phyloP scores from a whole-genome alignment of 2,329 filamentous ascomycete species.

The Hymenoscyphus scutula region DNA sequence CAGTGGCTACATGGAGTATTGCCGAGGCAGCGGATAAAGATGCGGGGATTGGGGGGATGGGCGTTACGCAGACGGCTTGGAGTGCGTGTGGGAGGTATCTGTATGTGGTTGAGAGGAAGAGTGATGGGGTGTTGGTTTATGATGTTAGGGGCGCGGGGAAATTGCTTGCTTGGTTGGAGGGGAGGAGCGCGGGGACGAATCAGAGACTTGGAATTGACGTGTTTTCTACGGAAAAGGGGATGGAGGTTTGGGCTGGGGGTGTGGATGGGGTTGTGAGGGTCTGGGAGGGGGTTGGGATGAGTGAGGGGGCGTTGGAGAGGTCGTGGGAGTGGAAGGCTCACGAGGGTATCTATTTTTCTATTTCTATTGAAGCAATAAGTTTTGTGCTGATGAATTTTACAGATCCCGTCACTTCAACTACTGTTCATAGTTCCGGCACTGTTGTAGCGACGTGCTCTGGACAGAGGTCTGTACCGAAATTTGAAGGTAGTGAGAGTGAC shows the following conservation, averaged over 20 bases:
- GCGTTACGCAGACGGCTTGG: slow-evolving; percentile 60
- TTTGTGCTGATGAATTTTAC: slow-evolving; percentile 9
- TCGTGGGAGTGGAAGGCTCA: slow-evolving; percentile 37
- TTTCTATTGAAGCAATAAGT: neutral
- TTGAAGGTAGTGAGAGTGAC: slow-evolving; percentile 13
- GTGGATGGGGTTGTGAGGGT: slow-evolving; percentile 53
- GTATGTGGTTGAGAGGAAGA: slow-evolving; percentile 58
- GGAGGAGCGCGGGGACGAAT: slow-evolving; percentile 50
- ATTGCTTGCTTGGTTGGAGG: slow-evolving; percentile 53
- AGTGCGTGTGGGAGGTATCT: slow-evolving; percentile 63
- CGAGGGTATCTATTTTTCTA: slow-evolving; percentile 28
- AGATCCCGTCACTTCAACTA: slow-evolving; percentile 34
- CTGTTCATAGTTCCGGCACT: slow-evolving; percentile 34
- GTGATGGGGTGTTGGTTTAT: slow-evolving; percentile 56
- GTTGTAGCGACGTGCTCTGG: slow-evolving; percentile 38
- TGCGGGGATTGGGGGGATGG: slow-evolving; percentile 55
- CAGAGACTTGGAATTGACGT: slow-evolving; percentile 57
- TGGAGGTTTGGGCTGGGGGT: slow-evolving; percentile 63
- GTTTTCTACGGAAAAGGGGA: slow-evolving; percentile 48
- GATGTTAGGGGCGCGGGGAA: slow-evolving; percentile 59
- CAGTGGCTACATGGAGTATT: slow-evolving; percentile 59
- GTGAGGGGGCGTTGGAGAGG: slow-evolving; percentile 39
- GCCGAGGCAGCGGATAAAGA: slow-evolving; percentile 52
- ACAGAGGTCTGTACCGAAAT: slow-evolving; percentile 24
- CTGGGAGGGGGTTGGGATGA: slow-evolving; percentile 56